phyloP scores from a whole-genome alignment of 2,329 filamentous ascomycete genomes.

The Aspergillus chevalieri region DNA sequence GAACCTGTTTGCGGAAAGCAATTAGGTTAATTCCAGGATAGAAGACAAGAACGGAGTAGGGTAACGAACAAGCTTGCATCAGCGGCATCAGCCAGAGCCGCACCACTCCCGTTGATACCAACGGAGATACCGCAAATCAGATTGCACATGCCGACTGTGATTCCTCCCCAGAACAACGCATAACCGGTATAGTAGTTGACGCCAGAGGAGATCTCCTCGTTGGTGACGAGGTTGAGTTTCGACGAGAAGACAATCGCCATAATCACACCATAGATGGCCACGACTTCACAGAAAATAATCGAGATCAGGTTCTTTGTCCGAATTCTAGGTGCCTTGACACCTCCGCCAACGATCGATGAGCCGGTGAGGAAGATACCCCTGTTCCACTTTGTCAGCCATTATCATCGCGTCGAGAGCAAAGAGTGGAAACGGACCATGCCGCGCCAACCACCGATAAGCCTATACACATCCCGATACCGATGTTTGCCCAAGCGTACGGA shows the following conservation, averaged over 20 bases:
- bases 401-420: background rate
- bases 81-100: slow-evolving; percentile 90
- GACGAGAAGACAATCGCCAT: slow-evolving; percentile 98
- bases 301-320: slow-evolving; percentile 99
- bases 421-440: slow-evolving; percentile 64
- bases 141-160: slow-evolving; percentile 95
- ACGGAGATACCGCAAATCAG: slow-evolving; percentile 93
- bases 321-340: slow-evolving; percentile 93
- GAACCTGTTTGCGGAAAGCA: slow-evolving; percentile 55
- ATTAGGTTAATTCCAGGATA: background rate
- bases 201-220: slow-evolving; percentile 62
- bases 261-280: slow-evolving; percentile 99
- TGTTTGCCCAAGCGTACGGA: slow-evolving; percentile 84
- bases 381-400: slow-evolving; percentile 14
- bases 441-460: slow-evolving; percentile 93
- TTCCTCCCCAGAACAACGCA: slow-evolving; percentile 89
- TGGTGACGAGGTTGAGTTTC: slow-evolving; percentile 64
- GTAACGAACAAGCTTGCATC: slow-evolving; percentile 74
- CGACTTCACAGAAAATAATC: slow-evolving; percentile 99
- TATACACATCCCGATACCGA: slow-evolving; percentile 91
- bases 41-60: background rate
- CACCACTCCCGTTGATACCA: slow-evolving; percentile 95
- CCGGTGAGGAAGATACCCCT: slow-evolving; percentile 99
- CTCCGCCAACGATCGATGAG: slow-evolving; percentile 91
- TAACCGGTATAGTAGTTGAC: slow-evolving; percentile 91